Evolutionary conservation across 2,329 filamentous ascomycete species (phyloP), one percentile per base, ranked within the genome.

Genomic region (Aspergillus phoenicis): DNA sequence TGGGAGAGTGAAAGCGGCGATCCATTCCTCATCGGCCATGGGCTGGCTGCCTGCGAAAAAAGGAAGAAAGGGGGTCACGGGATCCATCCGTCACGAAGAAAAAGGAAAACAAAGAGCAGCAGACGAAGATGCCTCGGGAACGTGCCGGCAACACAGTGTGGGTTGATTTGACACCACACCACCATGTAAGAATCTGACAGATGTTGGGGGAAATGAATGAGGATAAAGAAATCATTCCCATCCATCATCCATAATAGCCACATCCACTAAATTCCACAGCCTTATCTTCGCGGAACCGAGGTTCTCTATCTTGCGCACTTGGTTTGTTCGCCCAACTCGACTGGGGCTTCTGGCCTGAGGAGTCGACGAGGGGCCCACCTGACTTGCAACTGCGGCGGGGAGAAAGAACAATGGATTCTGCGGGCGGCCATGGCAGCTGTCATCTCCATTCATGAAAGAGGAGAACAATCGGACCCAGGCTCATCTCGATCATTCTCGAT

Each of bases 321-420:
- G 62, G 62, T 45, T 54, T 49, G 33, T 61, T 57, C 53, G 58
- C 60, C 36, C 52, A 56, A 41, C 62, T 57, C 39, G 36, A 58
- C 53, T n/a, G 58, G 33, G 33, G 58, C 57, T 39, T 49, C 59
- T 36, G 59, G 51, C 58, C 33, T 45, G 39, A 47, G 38, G 13
- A 36, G 33, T 36, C 33, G 33, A 36, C 33, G 33, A 54, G 15
- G 15, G 52, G 26, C 43, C 47, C 22, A 49, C 49, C 33, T 30
- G 26, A 20, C 56, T 38, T 28, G 38, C 51, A 28, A 36, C 43
- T 57, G 52, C 33, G 38, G 33, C 41, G 58, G 33, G 47, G 58
- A 52, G 57, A 13, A 61, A 65, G 62, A 65, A 64, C 62, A 65
- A 65, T 65, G 63, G 26, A 56, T 56, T 52, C 49, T 36, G 51